Evolutionary conservation across 2,329 filamentous ascomycete genomes (phyloP), one percentile per base, ranked within the genome.

Genomic region (Fusarium brachygibbosum): DNA sequence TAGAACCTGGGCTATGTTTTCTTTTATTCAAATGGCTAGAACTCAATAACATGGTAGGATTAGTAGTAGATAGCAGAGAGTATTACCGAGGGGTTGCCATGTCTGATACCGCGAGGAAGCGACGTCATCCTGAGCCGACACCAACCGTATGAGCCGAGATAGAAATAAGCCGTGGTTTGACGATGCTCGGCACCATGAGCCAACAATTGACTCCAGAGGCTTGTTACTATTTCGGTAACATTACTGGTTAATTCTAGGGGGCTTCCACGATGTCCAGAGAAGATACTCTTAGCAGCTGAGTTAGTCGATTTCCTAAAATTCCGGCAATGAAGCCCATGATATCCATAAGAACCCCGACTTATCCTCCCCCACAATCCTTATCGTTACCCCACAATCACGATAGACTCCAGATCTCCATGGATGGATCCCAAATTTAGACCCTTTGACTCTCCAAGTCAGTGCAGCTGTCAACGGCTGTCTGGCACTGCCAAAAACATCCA

Each of bases 51-150:
- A 50, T 55, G 52, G 51, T 52, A 51, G 17, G n/a, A n/a, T n/a
- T n/a, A n/a, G n/a, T n/a, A n/a, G 25, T 50, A 64, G 58, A 63
- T 41, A 64, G 14, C 17, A 45, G 29, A 49, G 31, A 52, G 29
- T 60, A 67, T 69, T 73, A 42, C 73, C 73, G 73, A 75, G 71
- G 70, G 66, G 69, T 34, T 65, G 41, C 41, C 65, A 50, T 66
- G 58, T 66, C 54, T 64, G 48, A 60, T 58, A 63, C 54, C 67
- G 64, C 49, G 56, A 69, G 60, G 63, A 61, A 71, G 67, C 74
- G 74, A 74, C 72, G 71, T 74, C 72, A 75, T 75, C 55, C 72
- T 77, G 74, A 77, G 75, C 75, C 75, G 75, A 77, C 66, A 70
- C 63, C 76, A 77, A 68, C 75, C 74, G 75, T 63, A 50, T 56